phyloP scores from a whole-genome alignment of 2,329 filamentous ascomycete species.

The Fusarium duplospermum region DNA sequence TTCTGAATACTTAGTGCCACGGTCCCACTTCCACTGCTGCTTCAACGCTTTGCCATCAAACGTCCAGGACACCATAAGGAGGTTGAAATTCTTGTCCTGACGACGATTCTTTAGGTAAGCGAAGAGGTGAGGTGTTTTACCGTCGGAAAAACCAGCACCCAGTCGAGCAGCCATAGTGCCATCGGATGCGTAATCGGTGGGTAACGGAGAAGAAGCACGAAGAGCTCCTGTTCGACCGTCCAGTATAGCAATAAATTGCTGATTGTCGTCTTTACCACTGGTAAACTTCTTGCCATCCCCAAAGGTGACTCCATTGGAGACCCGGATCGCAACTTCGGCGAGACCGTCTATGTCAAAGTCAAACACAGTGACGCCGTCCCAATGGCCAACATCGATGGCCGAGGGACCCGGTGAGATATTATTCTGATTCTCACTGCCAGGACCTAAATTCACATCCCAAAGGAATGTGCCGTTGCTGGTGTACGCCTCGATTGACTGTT shows the following conservation, averaged over 20 bases:
- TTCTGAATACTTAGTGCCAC: constrained; percentile 11
- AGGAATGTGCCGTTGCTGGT: constrained; percentile 32
- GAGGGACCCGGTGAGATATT: constrained; percentile 37
- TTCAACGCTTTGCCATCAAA: constrained; percentile 26
- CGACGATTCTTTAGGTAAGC: constrained; percentile 37
- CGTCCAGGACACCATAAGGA: constrained; percentile 27
- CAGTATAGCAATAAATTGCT: constrained; percentile 38
- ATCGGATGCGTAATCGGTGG: constrained; percentile 18
- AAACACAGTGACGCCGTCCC: constrained; percentile 40
- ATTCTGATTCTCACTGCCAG: constrained; percentile 36
- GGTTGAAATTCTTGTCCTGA: constrained; percentile 15
- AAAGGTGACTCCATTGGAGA: constrained; percentile 38
- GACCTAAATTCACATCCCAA: constrained; percentile 33
- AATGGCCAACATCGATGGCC: constrained; percentile 34
- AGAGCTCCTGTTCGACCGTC: constrained; percentile 35
- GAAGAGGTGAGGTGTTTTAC: constrained; percentile 24
- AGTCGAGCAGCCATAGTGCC: constrained; percentile 29
- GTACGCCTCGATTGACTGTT: constrained; percentile 30
- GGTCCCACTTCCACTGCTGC: constrained; percentile 38
- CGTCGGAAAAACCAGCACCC: constrained; percentile 34
- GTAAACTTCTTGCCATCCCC: constrained; percentile 31
- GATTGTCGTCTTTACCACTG: constrained; percentile 7
- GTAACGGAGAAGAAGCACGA: constrained; percentile 8
- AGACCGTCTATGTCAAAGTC: constrained; percentile 39
- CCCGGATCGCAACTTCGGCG: constrained; percentile 38